These are phyloP conservation scores for Penicillium concentricum DNA, from an alignment of 2,329 filamentous ascomycete genomes.

Conservation along the genomic window DNA sequence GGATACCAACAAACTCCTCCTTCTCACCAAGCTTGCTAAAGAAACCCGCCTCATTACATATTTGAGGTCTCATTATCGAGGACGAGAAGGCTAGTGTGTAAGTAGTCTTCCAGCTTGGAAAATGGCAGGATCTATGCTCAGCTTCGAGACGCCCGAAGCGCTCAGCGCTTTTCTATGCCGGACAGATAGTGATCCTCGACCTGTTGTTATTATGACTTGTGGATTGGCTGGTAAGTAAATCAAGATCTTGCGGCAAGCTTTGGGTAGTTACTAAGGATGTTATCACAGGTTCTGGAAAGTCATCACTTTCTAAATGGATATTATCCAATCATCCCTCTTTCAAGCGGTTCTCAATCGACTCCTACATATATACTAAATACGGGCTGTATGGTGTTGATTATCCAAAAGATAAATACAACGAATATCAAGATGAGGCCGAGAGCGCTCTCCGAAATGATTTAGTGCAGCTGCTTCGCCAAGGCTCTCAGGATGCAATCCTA, in stretches of 20 bases:
- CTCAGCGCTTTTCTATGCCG: constrained; percentile 6
- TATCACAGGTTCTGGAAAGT: constrained; percentile 13
- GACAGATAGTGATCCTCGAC: constrained; percentile 7
- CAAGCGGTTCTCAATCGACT: constrained; percentile 15
- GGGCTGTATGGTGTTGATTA: constrained; percentile 11
- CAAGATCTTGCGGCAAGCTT: neutral
- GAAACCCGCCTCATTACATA: neutral
- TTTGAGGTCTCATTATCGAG: neutral
- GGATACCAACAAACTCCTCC: no score
- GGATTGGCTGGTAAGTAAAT: constrained; percentile 9
- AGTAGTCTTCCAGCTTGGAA: neutral
- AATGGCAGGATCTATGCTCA: neutral
- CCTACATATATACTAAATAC: constrained; percentile 9
- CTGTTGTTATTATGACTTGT: constrained; percentile 11
- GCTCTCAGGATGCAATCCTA: constrained; percentile 5
- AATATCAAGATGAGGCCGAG: constrained; percentile 14
- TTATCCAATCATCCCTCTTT: constrained; percentile 11
- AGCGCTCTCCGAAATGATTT: constrained; percentile 3
- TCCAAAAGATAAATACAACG: constrained; percentile 8
- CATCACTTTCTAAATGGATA: constrained; percentile 14
- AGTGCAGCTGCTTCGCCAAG: constrained; percentile 3
- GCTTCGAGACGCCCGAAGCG: constrained; percentile 1
- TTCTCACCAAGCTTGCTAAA: neutral
- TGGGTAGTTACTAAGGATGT: neutral
- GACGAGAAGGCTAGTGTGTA: neutral